Base-by-base conservation (phyloP, 805 yeast species). In the Pichia membranifaciens region DNA sequence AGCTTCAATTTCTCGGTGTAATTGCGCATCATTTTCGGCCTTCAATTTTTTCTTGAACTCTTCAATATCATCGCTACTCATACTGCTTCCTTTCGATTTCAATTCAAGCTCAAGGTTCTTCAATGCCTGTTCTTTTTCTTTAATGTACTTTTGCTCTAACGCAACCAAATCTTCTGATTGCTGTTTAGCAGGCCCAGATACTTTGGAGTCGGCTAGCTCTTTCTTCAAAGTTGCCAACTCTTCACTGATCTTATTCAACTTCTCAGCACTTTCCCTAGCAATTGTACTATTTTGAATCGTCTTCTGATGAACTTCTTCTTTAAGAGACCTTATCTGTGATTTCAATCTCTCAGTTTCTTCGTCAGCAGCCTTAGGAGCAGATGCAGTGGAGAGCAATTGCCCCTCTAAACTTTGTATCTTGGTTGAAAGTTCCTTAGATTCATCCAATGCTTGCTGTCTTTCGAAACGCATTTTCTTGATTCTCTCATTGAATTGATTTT, bases 401-500 rank as follows among this genome's bases (percentile, higher is more conserved):
- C 41, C 36, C 31, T 58, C 51, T 22, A 59, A 33, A 25, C 53
- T 54, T 34, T 50, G 49, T 15, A 61, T 46, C 43, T 62, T 51
- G 17, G 55, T 49, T 0, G 54, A 58, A 4, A 55, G 36, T 12
- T 48, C 51, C 15, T 45, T 42, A n/a, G 45, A 32, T 22, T 52
- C 52, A 10, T 43, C 35, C 20, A 50, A 17, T 5, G 47, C 41
- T 15, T 51, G 51, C 22, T 55, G 53, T 38, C 60, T 57, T 18
- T 59, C 60, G 12, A 42, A 54, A 36, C 57, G 58, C 29, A 58
- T 49, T 40, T 57, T 55, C 46, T 57, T 62, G 55, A 62, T 51
- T 43, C 61, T 64, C 18, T 60, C 63, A 49, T 60, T 64, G 12
- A 62, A 59, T 44, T 65, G 61, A 3, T 52, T 52, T 44, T 61